Evolutionary conservation across 148 eudicot species (phyloP), one percentile per base, ranked within the genome.

Genomic region (Rhododendron molle): DNA sequence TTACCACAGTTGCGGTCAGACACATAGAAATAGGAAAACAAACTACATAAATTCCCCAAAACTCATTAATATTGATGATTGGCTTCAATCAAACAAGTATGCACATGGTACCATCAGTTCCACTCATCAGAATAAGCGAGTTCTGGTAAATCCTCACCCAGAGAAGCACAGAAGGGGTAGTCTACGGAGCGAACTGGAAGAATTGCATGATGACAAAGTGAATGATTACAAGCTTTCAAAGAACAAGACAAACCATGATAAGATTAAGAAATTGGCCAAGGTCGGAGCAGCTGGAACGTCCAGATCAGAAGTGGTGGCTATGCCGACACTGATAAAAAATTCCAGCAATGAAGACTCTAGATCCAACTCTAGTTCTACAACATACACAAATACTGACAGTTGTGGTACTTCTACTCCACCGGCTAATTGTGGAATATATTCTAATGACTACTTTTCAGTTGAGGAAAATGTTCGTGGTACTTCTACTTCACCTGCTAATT

Each of bases 131-230:
- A 83, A 60, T 54, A 82, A 83, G 32, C 38, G 28, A 43, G 32
- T 86, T 83, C 13, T 83, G 38, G 62, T 85, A 49, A 78, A 76
- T 26, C 83, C 83, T 28, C 78, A 58, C 69, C 88, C 83, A 77
- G 74, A 76, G 77, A 52, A 34, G 78, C 80, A 79, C 72, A 67
- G 12, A 65, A 85, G 43, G 83, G 32, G 60, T 20, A 38, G 80
- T 50, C 78, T 6, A 12, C 65, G 34, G 44, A 47, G 58, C 13
- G 10, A 12, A 46, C 52, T 12, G 78, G 73, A 71, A 36, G 26
- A 85, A 79, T 28, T 52, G 20, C 74, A 62, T 78, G 76, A 78
- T 54, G 72, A 18, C 18, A 23, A 52, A 84, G 54, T 21, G 36
- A 1, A 40, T 76, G 81, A 77, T 76, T 77, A 56, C 62, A 28